Base-by-base conservation (phyloP, 176 grass and related monocot genomes). In the Aegilops bicornis region DNA sequence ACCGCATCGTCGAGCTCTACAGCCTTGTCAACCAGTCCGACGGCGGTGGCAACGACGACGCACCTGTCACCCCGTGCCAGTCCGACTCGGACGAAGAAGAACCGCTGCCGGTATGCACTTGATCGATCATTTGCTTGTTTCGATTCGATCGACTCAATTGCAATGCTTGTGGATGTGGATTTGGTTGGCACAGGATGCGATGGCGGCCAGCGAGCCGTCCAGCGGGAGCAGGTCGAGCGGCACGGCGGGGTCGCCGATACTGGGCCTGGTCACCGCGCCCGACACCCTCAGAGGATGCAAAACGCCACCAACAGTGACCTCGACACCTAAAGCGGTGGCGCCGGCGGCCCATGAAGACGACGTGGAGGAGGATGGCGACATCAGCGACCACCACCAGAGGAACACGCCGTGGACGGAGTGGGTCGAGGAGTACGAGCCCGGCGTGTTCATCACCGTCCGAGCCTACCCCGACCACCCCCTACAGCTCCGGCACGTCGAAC, bases 1-100 rank as follows among this genome's bases (percentile, higher is more conserved):
- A 94, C 79, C 84, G 83, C 82, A 68, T 92, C 82, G 89, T 89
- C 68, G 92, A 84, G 75, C 87, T 94, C 32, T 94, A 92, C 85
- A 87, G 75, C 81, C 60, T 94, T 64, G 81, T 90, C 12, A 47
- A 13, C 58, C 74, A 91, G 12, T 8, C 84, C n/a, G 83, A 77
- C 29, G 64, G n/a, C 29, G 78, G 22, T 14, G 20, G 69, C 61
- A 13, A 47, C 7, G 31, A 14, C 3, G 69, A 6, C 50, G 3
- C 72, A 74, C 84, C 89, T 32, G 89, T n/a, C 17, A 91, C 87
- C n/a, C 80, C 87, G 25, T 79, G 83, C 89, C 87, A 16, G 47
- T 16, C 43, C 43, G 43, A 86, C 0, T 91, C 92, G 62, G 87
- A 92, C 58, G 86, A 84, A 65, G 92, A 94, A 54, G 89, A 89